These are phyloP conservation scores for Cutaneotrichosporon mucoides DNA, from an alignment of 1,284 basidiomycete species.

Conservation along the genomic window DNA sequence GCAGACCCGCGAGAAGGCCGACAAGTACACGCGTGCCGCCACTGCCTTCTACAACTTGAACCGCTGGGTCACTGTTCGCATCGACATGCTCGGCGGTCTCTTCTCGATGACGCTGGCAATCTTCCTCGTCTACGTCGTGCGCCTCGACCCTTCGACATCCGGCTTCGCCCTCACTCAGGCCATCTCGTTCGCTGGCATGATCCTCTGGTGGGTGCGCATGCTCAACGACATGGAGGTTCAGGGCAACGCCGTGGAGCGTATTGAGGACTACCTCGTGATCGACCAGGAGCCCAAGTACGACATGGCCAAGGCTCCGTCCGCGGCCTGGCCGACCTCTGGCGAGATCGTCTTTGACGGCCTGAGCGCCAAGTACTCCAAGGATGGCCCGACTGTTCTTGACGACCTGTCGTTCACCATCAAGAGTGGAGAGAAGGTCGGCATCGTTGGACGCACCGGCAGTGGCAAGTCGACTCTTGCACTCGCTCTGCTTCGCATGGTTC, in stretches of 20 bases:
- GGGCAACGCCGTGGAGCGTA: slow-evolving; percentile 60
- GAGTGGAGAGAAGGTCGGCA: slow-evolving; percentile 61
- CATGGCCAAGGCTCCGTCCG: slow-evolving; percentile 59
- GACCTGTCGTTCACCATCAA: slow-evolving; percentile 57
- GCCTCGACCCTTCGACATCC: slow-evolving; percentile 38
- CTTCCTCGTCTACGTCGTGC: slow-evolving; percentile 45
- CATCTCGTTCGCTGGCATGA: slow-evolving; percentile 43
- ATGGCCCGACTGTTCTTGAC: slow-evolving; percentile 56
- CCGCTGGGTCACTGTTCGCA: slow-evolving; percentile 46
- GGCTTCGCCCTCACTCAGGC: slow-evolving; percentile 49
- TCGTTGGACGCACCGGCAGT: slow-evolving; percentile 67
- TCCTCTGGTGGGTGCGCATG: slow-evolving; percentile 42
- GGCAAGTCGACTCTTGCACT: slow-evolving; percentile 60
- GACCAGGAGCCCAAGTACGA: slow-evolving; percentile 63
- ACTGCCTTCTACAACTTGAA: slow-evolving; percentile 47
- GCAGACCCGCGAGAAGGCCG: slow-evolving; percentile 41
- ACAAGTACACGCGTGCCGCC: slow-evolving; percentile 48
- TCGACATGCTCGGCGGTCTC: slow-evolving; percentile 47
- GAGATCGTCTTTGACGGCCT: slow-evolving; percentile 59
- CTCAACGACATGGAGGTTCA: slow-evolving; percentile 51
- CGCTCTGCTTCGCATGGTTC: slow-evolving; percentile 53
- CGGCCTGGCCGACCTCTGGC: slow-evolving; percentile 73
- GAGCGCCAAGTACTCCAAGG: slow-evolving; percentile 45
- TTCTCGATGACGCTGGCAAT: slow-evolving; percentile 40
- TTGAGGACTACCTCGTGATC: slow-evolving; percentile 65